Base-by-base conservation (phyloP, 495 filamentous ascomycete species). In the Neurospora discreta region DNA sequence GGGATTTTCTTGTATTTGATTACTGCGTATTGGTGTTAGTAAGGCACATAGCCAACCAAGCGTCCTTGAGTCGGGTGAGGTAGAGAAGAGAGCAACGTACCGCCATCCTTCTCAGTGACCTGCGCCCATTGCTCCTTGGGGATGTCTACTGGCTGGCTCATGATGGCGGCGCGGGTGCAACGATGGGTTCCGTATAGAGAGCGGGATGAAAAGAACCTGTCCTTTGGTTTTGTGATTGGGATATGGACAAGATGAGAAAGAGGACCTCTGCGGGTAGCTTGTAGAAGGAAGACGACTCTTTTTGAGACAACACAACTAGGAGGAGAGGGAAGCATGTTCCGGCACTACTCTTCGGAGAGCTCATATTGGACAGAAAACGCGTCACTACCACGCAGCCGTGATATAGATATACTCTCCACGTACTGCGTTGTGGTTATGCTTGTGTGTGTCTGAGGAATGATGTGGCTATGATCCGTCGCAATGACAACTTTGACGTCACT, bases 121-220 rank as follows among this genome's bases (percentile, higher is more conserved):
- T 93, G 91, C 9, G 93, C 93, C 91, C 87, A 91, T 82, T 97
- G 93, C 77, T 86, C 89, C 43, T 86, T 86, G 41, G 93, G 93
- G 74, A 97, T 78, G 52, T 60, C 52, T 9, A 9, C 42, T 60
- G 52, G 13, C 52, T 60, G 13, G 52, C 52, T 30, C 52, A 60
- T 60, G 52, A 60, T 33, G 15, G 16, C 15, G 52, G 13, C 3
- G 52, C 23, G 11, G 11, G 20, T 23, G 52, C 13, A 15, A 44
- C 4, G 26, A 60, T 18, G 52, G 9, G 26, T 60, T 33, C 26
- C 23, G 52, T 60, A 5, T 58, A 58, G 46, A 15, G 7, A 23
- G 26, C 46, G 52, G 16, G 52, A 60, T 60, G 52, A 60, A n/a
- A 1, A 44, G 52, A 60, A 33, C 26, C 52, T 39, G 39, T 39